Conservation (phyloP, 139 green algal genomes). For the Closterium sp. region DNA sequence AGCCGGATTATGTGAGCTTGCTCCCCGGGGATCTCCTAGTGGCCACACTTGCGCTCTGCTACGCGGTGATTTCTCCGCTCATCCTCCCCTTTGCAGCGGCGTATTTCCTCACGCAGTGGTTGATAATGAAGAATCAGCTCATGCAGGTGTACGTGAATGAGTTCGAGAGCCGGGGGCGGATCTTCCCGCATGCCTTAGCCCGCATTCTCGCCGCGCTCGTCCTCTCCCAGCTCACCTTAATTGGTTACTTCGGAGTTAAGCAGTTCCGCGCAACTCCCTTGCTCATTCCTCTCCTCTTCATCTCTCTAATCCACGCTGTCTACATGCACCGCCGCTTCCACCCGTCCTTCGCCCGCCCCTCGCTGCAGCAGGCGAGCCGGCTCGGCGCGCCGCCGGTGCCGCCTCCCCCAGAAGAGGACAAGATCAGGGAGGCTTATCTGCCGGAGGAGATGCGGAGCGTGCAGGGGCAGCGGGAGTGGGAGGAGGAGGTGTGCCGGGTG, state of each 20-base stretch:
- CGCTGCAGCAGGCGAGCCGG: not conserved
- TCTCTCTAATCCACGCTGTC: conserved; percentile 11
- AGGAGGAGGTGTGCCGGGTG: not conserved
- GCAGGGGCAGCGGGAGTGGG: not conserved
- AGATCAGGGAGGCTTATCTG: not conserved
- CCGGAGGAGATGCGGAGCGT: not conserved
- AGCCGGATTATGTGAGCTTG: not conserved
- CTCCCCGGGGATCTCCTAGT: conserved; percentile 29
- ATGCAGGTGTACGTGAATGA: conserved; percentile 35
- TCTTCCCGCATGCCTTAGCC: conserved; percentile 37
- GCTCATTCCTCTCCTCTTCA: conserved; percentile 15
- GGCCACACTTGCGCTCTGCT: conserved; percentile 33
- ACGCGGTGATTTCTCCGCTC: conserved; percentile 37
- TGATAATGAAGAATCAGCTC: conserved; percentile 24
- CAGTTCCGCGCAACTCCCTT: conserved; percentile 3
- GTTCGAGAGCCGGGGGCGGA: conserved; percentile 36
- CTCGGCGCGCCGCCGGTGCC: not conserved
- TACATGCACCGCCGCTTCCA: conserved; percentile 4
- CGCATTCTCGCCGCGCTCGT: conserved; percentile 39
- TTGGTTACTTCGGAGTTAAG: conserved; percentile 47
- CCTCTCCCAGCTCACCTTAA: conserved; percentile 33
- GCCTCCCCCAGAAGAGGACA: not conserved
- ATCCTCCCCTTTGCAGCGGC: conserved; percentile 31
- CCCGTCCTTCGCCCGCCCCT: not conserved
- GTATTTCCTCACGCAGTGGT: conserved; percentile 13